These are phyloP conservation scores for Crotalaria pallida DNA, from an alignment of 306 rosid genomes.

Conservation along the genomic window DNA sequence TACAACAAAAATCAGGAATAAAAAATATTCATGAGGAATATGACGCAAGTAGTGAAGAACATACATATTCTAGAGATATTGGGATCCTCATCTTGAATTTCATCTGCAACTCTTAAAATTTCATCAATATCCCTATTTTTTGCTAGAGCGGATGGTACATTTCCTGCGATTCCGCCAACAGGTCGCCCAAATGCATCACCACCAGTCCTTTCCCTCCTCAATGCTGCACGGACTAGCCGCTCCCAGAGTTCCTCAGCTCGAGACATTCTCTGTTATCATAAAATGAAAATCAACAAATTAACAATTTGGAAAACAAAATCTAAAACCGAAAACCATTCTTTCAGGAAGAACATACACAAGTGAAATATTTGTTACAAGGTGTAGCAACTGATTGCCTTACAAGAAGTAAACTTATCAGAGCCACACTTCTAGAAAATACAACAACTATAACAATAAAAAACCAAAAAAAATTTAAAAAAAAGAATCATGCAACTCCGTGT, in stretches of 20 bases:
- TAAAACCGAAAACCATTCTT: not conserved
- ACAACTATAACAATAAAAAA: not conserved
- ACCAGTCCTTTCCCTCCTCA: slow-evolving; percentile 77
- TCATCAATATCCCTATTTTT: slow-evolving; percentile 95
- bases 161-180: slow-evolving; percentile 70
- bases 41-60: slow-evolving; percentile 10
- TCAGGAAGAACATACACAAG: not conserved
- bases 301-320: not conserved
- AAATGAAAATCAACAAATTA: slow-evolving; percentile 6
- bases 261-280: slow-evolving; percentile 48
- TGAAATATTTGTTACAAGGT: not conserved
- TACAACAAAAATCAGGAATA: not conserved
- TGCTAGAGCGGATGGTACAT: slow-evolving; percentile 86
- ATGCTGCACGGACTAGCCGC: slow-evolving; percentile 77
- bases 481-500: too few species aligned
- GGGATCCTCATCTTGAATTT: slow-evolving; percentile 90
- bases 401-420: not conserved
- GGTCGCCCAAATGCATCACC: slow-evolving; percentile 62
- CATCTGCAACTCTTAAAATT: slow-evolving; percentile 91
- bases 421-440: not conserved
- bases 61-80: slow-evolving; percentile 74
- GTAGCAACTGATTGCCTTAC: not conserved
- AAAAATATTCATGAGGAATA: not conserved
- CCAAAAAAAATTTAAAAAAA: too few species aligned
- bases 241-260: slow-evolving; percentile 83